Evolutionary conservation across 2,329 filamentous ascomycete genomes (phyloP).

Genomic region (Cladosporium halotolerans): DNA sequence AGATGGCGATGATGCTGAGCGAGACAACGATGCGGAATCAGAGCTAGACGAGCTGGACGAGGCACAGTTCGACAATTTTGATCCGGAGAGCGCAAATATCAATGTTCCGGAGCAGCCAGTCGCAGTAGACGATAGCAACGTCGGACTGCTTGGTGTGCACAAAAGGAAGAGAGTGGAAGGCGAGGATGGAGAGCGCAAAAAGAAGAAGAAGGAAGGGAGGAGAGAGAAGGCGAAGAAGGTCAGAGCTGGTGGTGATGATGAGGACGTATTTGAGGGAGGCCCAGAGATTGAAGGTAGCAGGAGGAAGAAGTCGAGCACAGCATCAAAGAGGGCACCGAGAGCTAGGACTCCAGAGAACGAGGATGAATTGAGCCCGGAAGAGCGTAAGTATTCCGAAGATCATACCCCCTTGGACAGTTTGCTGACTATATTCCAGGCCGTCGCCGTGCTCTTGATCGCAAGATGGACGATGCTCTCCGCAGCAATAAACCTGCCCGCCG

Average conservation of each 20-base stretch:
- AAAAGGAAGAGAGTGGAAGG: constrained; percentile 61
- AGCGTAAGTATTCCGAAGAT: constrained; percentile 50
- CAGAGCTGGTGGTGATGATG: constrained; percentile 36
- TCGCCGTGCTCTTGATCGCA: constrained; percentile 74
- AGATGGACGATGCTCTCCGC: constrained; percentile 84
- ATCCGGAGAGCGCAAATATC: constrained; percentile 54
- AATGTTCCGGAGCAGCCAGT: constrained; percentile 48
- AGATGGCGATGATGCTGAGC: constrained; percentile 31
- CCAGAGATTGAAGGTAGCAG: constrained; percentile 51
- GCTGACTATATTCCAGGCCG: constrained; percentile 44
- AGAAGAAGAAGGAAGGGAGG: constrained; percentile 57
- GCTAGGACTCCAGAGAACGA: constrained; percentile 61
- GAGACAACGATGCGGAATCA: constrained; percentile 40
- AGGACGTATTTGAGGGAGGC: constrained; percentile 46
- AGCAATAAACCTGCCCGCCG: constrained; percentile 65
- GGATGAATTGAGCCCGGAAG: constrained; percentile 73
- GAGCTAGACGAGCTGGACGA: constrained; percentile 58
- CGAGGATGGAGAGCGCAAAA: constrained; percentile 52
- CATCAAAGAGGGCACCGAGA: constrained; percentile 36
- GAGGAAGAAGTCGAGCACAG: constrained; percentile 40
- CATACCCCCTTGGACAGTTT: background rate
- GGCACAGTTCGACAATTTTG: constrained; percentile 57
- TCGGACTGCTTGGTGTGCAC: constrained; percentile 56
- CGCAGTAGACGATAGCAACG: constrained; percentile 56
- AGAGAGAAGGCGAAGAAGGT: constrained; percentile 54